Conservation (phyloP, 2,329 filamentous ascomycete species). For the Geosmithia putterillii region DNA sequence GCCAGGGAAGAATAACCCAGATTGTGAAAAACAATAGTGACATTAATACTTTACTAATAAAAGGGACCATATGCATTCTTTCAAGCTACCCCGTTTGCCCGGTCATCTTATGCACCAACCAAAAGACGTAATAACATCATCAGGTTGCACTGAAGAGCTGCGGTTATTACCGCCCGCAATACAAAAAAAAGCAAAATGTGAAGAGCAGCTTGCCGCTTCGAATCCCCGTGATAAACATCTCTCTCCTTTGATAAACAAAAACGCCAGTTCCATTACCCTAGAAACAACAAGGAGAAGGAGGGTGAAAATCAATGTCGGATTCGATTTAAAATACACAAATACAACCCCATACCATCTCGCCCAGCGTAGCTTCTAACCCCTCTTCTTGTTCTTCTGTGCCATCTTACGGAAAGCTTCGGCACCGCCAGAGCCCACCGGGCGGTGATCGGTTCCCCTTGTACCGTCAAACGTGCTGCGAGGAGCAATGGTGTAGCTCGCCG, state of each 20-base stretch:
- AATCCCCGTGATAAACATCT: neutral
- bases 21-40: too few species aligned
- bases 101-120: too few species aligned
- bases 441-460: slow-evolving; percentile 34
- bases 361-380: slow-evolving; percentile 1
- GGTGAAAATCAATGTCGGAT: neutral
- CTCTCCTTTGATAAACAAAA: neutral
- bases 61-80: too few species aligned
- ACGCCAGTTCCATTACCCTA: neutral
- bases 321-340: neutral
- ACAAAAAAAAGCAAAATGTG: too few species aligned
- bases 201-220: too few species aligned
- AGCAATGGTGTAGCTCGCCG: slow-evolving; percentile 46
- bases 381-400: slow-evolving; percentile 51
- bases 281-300: neutral
- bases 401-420: slow-evolving; percentile 55
- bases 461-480: slow-evolving; percentile 51
- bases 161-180: too few species aligned
- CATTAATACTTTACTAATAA: too few species aligned
- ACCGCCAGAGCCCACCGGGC: slow-evolving; percentile 50
- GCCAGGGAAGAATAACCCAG: neutral
- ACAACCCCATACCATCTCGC: neutral
- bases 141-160: too few species aligned
- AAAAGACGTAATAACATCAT: too few species aligned
- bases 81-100: too few species aligned